A percentile compares a stretch with the other conserved stretches of the same genome.
Conservation (phyloP, 371 early-diverging fungal species). For the Zychaea mexicana region DNA sequence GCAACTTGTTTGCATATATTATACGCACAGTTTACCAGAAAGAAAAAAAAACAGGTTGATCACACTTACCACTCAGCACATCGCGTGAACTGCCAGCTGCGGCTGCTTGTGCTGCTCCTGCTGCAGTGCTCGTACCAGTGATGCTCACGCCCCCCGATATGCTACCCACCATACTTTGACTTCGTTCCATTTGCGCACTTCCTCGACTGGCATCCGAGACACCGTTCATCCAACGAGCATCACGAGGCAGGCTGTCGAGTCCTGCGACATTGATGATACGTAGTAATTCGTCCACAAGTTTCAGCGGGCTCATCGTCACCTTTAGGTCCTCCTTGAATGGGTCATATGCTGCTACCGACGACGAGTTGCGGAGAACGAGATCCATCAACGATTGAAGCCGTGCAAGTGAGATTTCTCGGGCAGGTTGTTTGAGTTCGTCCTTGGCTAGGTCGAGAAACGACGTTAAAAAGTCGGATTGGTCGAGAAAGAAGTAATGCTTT, state of each 20-base stretch:
- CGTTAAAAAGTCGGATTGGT: conserved; percentile 90
- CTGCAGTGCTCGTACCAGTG: not conserved
- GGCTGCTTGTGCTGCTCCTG: not conserved
- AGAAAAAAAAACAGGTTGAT: too few species aligned
- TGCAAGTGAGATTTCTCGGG: conserved; percentile 66
- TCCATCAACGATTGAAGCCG: conserved; percentile 87
- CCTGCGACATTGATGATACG: conserved; percentile 61
- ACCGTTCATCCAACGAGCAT: conserved; percentile 11
- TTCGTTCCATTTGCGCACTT: conserved; percentile 21
- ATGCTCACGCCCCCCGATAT: conserved; percentile 9
- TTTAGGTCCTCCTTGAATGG: conserved; percentile 86
- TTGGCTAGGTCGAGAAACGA: conserved; percentile 91
- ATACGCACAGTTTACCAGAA: not conserved
- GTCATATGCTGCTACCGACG: conserved; percentile 79
- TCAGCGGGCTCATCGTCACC: conserved; percentile 63
- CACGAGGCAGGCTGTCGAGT: conserved; percentile 28
- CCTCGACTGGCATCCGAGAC: not conserved
- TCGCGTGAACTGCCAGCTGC: conserved; percentile 11
- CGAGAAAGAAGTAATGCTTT: conserved; percentile 91
- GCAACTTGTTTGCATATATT: not conserved
- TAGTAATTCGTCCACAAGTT: conserved; percentile 74
- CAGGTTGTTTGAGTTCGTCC: conserved; percentile 70
- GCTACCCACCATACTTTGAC: conserved; percentile 27
- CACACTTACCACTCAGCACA: conserved; percentile 26
- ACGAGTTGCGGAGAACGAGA: conserved; percentile 84